A percentile compares a stretch with the other conserved stretches of the same genome.
Evolutionary conservation across 805 yeast species (phyloP).

Genomic region (Saccharomycopsis capsularis): DNA sequence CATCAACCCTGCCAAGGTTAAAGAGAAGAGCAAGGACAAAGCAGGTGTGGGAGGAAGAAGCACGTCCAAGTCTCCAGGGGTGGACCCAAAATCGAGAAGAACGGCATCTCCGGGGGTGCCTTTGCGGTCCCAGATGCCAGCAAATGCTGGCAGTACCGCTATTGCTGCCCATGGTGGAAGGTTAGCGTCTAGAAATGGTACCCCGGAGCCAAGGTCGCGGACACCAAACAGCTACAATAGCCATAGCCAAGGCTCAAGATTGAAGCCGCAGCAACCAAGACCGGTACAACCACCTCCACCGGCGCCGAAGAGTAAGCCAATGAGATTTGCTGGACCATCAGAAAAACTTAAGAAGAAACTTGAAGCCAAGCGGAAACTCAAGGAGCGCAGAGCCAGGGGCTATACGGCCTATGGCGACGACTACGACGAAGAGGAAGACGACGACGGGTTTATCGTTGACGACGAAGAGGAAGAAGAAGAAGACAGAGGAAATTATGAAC

Average conservation of each 20-base stretch:
- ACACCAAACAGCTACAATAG: too few relatives aligned
- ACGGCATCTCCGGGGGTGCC: too few relatives aligned
- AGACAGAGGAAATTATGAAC: constrained; percentile 22
- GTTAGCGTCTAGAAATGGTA: background rate
- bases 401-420: constrained; percentile 27
- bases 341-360: constrained; percentile 43
- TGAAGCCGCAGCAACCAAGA: background rate
- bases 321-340: constrained; percentile 49
- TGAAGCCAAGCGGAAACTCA: constrained; percentile 28
- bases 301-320: too few relatives aligned
- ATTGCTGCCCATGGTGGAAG: background rate
- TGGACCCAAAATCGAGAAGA: background rate
- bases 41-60: background rate
- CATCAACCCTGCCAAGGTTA: constrained; percentile 2
- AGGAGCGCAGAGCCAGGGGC: constrained; percentile 17
- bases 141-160: background rate
- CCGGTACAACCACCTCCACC: constrained; percentile 3
- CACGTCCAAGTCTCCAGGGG: background rate
- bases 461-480: constrained; percentile 38
- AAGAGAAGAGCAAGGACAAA: background rate
- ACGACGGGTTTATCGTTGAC: constrained; percentile 53
- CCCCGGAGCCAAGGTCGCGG: too few relatives aligned
- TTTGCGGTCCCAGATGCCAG: background rate
- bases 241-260: too few relatives aligned
- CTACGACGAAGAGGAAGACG: constrained; percentile 42